Conservation (phyloP, 2,329 filamentous ascomycete genomes). For the Bipolaris gigantea region DNA sequence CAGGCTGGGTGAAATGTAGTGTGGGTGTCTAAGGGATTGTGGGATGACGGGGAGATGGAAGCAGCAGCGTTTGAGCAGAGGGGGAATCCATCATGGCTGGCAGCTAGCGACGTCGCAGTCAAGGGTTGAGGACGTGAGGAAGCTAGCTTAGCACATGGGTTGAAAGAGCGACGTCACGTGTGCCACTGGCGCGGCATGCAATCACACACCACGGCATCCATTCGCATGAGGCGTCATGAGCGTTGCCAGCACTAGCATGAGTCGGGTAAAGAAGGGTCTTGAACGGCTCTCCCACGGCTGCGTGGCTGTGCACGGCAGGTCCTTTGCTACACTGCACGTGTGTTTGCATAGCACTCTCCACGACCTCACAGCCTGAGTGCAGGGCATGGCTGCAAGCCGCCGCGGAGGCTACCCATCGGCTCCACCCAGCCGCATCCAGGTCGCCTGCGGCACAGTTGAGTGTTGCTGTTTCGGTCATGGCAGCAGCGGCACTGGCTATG, state of each 20-base stretch:
- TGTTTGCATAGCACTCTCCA: background rate
- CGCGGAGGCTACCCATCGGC: conserved; percentile 23
- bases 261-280: background rate
- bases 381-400: conserved; percentile 16
- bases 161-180: conserved; percentile 9
- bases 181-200: conserved; percentile 14
- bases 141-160: conserved; percentile 6
- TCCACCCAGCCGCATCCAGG: conserved; percentile 13
- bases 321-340: background rate
- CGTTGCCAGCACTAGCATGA: too few species aligned
- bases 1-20: background rate
- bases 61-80: background rate
- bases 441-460: conserved; percentile 14
- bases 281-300: background rate
- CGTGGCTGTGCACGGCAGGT: background rate
- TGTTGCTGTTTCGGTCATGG: conserved; percentile 12
- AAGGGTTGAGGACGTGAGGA: conserved; percentile 10
- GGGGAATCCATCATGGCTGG: conserved; percentile 8
- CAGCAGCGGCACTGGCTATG: background rate
- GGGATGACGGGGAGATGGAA: background rate
- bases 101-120: conserved; percentile 6
- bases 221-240: background rate
- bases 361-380: conserved; percentile 8
- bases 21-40: background rate
- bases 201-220: conserved; percentile 1